A percentile compares a stretch with the other conserved stretches of the same genome.
Evolutionary conservation across 345 rosid genomes (phyloP).

Genomic region (Citrus hindsii): DNA sequence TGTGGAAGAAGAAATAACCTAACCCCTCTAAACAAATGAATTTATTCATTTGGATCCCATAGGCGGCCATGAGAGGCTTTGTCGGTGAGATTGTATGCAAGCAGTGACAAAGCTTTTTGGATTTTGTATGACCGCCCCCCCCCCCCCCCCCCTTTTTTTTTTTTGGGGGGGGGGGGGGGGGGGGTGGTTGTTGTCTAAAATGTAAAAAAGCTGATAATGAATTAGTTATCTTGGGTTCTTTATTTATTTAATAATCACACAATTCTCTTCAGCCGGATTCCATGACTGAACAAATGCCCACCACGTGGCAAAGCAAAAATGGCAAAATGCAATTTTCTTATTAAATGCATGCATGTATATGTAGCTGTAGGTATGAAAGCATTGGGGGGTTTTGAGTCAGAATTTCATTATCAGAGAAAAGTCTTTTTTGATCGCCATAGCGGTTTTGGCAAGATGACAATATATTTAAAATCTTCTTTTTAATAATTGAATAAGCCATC

Average conservation of each 20-base stretch:
- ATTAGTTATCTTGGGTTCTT: no score
- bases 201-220: not conserved
- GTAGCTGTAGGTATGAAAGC: not conserved
- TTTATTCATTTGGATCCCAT: not conserved
- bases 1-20: conserved; percentile 26
- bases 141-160: no score
- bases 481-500: not conserved
- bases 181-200: no score
- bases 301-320: not conserved
- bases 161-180: no score
- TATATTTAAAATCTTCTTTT: not conserved
- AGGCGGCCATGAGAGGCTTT: not conserved
- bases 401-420: conserved; percentile 6
- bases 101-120: conserved; percentile 13
- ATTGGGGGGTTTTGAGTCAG: not conserved
- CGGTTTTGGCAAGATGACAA: not conserved
- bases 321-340: not conserved
- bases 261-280: not conserved
- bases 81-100: not conserved
- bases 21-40: not conserved
- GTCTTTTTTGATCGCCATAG: not conserved
- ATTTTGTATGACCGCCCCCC: conserved; percentile 6
- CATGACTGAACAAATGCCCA: not conserved
- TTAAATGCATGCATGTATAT: not conserved
- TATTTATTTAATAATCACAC: no score